Evolutionary conservation across 1,284 basidiomycete species (phyloP).

Genomic region (Pseudomicrostroma phylloplanum): DNA sequence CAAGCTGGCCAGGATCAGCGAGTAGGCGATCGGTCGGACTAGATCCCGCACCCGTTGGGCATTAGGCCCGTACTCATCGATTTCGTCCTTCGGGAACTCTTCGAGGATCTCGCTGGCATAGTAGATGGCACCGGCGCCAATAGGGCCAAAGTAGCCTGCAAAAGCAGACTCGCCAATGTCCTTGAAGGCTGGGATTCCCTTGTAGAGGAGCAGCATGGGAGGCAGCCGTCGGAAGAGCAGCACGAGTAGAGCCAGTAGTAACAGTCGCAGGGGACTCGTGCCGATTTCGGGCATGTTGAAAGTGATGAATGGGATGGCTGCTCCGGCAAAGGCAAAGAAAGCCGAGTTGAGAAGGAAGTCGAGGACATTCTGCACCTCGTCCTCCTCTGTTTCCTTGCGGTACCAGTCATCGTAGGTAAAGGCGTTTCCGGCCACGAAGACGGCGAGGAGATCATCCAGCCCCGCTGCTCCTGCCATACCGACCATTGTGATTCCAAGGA

Average conservation of each 20-base stretch:
- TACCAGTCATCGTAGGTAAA: constrained; percentile 44
- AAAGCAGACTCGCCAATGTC: constrained; percentile 46
- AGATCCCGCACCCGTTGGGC: not conserved
- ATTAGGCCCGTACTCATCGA: not conserved
- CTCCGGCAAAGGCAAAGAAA: constrained; percentile 52
- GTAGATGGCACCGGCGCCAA: constrained; percentile 51
- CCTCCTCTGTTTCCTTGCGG: constrained; percentile 39
- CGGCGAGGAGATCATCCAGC: constrained; percentile 38
- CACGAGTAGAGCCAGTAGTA: constrained; percentile 52
- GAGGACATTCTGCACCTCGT: constrained; percentile 40
- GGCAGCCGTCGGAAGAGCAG: constrained; percentile 51
- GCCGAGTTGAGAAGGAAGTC: constrained; percentile 37
- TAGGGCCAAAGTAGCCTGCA: constrained; percentile 52
- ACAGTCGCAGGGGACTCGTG: constrained; percentile 47
- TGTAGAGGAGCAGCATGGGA: constrained; percentile 37
- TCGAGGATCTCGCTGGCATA: constrained; percentile 27
- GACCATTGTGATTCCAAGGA: constrained; percentile 35
- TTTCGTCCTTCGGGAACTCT: constrained; percentile 26
- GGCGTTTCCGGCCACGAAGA: constrained; percentile 38
- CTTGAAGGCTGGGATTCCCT: constrained; percentile 43
- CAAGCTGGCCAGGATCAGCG: constrained; percentile 31
- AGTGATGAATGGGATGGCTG: constrained; percentile 33
- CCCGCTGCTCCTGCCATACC: constrained; percentile 30
- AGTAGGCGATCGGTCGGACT: constrained; percentile 17
- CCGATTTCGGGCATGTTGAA: constrained; percentile 39